Conservation (phyloP, 2,329 filamentous ascomycete species). For the Endocalyx cinctus region DNA sequence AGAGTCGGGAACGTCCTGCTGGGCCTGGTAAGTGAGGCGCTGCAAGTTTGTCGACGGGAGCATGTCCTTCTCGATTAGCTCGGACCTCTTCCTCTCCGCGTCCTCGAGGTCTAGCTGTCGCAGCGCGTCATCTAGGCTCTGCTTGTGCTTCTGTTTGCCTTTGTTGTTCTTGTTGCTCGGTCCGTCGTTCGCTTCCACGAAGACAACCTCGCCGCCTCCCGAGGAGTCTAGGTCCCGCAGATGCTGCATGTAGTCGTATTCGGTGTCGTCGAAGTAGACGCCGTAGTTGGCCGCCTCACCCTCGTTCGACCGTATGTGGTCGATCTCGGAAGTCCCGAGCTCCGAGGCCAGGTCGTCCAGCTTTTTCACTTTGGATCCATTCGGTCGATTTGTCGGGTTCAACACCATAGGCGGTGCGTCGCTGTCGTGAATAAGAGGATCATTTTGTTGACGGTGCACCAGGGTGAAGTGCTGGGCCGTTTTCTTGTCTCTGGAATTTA, state of each 20-base stretch:
- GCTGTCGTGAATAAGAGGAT: slow-evolving; percentile 91
- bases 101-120: slow-evolving; percentile 55
- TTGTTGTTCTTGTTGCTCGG: slow-evolving; percentile 59
- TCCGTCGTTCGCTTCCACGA: slow-evolving; percentile 68
- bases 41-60: slow-evolving; percentile 76
- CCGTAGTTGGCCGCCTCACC: slow-evolving; percentile 94
- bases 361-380: slow-evolving; percentile 54
- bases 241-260: slow-evolving; percentile 99
- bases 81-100: slow-evolving; percentile 36
- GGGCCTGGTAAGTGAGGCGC: slow-evolving; percentile 78
- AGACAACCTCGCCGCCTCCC: slow-evolving; percentile 69
- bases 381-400: slow-evolving; percentile 56
- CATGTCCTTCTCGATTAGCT: slow-evolving; percentile 68
- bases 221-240: slow-evolving; percentile 74
- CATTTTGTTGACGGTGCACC: slow-evolving; percentile 94
- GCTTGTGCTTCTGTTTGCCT: slow-evolving; percentile 69
- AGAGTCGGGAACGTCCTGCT: slow-evolving; percentile 87
- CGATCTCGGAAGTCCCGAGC: slow-evolving; percentile 59
- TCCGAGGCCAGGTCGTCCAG: slow-evolving; percentile 73
- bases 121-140: slow-evolving; percentile 78
- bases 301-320: slow-evolving; percentile 76
- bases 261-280: slow-evolving; percentile 89
- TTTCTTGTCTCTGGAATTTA: slow-evolving; percentile 67
- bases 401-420: slow-evolving; percentile 87
- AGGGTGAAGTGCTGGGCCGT: slow-evolving; percentile 88